Percentiles rank a stretch among this genome's conserved stretches.
Conservation (phyloP, 805 yeast species). For the Lachancea nothofagi region DNA sequence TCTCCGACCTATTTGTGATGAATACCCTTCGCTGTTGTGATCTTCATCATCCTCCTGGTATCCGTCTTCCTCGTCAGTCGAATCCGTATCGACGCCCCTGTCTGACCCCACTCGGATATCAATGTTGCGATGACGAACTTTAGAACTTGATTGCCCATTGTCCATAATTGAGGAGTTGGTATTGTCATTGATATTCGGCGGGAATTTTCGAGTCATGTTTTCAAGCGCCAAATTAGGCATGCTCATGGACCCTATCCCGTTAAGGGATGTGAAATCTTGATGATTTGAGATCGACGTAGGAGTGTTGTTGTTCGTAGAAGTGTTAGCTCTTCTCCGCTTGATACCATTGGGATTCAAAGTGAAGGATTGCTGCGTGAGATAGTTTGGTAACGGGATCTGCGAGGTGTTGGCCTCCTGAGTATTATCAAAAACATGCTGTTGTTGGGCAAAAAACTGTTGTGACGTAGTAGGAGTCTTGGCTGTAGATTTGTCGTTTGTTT, state of each 20-base stretch:
- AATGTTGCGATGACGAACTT: constrained; percentile 11
- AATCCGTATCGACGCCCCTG: constrained; percentile 13
- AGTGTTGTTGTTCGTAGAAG: constrained; percentile 3
- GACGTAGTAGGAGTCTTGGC: not conserved
- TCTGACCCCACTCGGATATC: constrained; percentile 16
- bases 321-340: constrained; percentile 21
- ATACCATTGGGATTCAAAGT: constrained; percentile 32
- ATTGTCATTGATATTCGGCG: not conserved
- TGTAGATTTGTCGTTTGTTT: not conserved
- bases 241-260: constrained; percentile 13
- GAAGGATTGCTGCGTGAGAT: constrained; percentile 14
- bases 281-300: not conserved
- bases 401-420: not conserved
- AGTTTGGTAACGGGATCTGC: constrained; percentile 1
- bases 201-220: constrained; percentile 7
- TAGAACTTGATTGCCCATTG: constrained; percentile 1
- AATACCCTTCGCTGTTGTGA: constrained; percentile 17
- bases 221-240: constrained; percentile 22
- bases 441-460: not conserved
- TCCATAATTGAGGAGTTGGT: not conserved
- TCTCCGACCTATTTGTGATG: not conserved
- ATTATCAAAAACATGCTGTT: not conserved
- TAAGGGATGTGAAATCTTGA: constrained; percentile 4
- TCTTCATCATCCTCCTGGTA: constrained; percentile 20
- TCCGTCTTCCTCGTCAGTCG: constrained; percentile 18